These are phyloP conservation scores for Calonectria pseudoreteaudii DNA, from an alignment of 2,329 filamentous ascomycete species.

Conservation along the genomic window DNA sequence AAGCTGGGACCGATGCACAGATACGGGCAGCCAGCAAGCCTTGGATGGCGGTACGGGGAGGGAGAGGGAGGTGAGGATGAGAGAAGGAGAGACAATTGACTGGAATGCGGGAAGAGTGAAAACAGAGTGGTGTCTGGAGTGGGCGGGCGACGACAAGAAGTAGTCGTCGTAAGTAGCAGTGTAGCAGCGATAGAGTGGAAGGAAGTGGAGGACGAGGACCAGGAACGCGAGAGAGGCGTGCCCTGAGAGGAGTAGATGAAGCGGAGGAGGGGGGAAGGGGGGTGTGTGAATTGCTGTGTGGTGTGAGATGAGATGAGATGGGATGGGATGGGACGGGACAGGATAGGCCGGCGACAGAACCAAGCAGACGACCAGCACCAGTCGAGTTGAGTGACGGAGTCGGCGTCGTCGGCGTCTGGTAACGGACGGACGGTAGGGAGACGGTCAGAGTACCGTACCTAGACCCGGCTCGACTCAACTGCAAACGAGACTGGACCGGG, in stretches of 20 bases:
- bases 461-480: constrained; percentile 10
- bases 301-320: constrained; percentile 23
- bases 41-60: neutral
- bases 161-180: constrained; percentile 58
- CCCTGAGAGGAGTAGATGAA: constrained; percentile 7
- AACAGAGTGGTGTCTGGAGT: constrained; percentile 49
- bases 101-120: constrained; percentile 25
- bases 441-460: constrained; percentile 8
- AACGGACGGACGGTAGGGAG: constrained; percentile 6
- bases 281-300: constrained; percentile 12
- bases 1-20: neutral
- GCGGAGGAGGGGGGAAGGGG: constrained; percentile 11
- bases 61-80: neutral
- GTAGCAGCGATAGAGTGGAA: constrained; percentile 88
- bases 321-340: constrained; percentile 23
- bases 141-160: constrained; percentile 88
- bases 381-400: constrained; percentile 14
- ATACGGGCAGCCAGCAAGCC: constrained; percentile 2
- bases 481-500: constrained; percentile 13
- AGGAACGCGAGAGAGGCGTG: constrained; percentile 13
- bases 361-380: constrained; percentile 10
- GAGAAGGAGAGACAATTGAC: constrained; percentile 17
- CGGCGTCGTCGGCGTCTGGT: constrained; percentile 11
- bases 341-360: constrained; percentile 17
- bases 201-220: constrained; percentile 59